Evolutionary conservation across 352 stramenopile species (phyloP).

Genomic region (Globisporangium emineosum): DNA sequence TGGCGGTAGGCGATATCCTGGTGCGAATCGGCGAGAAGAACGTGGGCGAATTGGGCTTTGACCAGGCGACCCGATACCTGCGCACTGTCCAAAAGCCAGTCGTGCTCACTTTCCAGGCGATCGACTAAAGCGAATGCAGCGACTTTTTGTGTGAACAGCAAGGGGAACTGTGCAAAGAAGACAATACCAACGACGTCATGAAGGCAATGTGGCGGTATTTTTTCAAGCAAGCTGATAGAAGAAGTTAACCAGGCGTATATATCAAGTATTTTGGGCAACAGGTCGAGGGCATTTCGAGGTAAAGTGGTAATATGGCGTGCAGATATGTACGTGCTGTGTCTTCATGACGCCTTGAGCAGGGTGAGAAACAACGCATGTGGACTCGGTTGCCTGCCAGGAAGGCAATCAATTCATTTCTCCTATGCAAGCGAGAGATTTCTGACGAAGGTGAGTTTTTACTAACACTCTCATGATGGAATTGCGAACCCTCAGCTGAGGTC

Average conservation of each 20-base stretch:
- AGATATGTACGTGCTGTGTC: background rate
- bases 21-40: slow-evolving; percentile 76
- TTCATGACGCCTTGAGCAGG: background rate
- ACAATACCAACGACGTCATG: background rate
- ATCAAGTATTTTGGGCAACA: slow-evolving; percentile 11
- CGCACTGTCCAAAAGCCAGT: slow-evolving; percentile 76
- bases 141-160: background rate
- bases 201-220: background rate
- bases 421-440: background rate
- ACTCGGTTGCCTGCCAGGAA: background rate
- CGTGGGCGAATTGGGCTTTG: slow-evolving; percentile 65
- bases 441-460: background rate
- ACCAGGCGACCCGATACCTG: slow-evolving; percentile 67
- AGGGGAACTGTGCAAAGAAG: background rate
- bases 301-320: slow-evolving; percentile 1
- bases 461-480: background rate
- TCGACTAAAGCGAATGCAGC: slow-evolving; percentile 36
- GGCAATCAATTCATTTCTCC: background rate
- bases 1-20: slow-evolving; percentile 74
- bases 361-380: too few species aligned
- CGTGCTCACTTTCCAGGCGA: slow-evolving; percentile 73
- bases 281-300: background rate
- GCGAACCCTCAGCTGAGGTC: background rate
- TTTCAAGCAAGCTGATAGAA: slow-evolving; percentile 10
- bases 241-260: slow-evolving; percentile 1